A percentile compares a stretch with the other conserved stretches of the same genome.
phyloP scores from a whole-genome alignment of 2,329 filamentous ascomycete species.

The Onygena corvina region DNA sequence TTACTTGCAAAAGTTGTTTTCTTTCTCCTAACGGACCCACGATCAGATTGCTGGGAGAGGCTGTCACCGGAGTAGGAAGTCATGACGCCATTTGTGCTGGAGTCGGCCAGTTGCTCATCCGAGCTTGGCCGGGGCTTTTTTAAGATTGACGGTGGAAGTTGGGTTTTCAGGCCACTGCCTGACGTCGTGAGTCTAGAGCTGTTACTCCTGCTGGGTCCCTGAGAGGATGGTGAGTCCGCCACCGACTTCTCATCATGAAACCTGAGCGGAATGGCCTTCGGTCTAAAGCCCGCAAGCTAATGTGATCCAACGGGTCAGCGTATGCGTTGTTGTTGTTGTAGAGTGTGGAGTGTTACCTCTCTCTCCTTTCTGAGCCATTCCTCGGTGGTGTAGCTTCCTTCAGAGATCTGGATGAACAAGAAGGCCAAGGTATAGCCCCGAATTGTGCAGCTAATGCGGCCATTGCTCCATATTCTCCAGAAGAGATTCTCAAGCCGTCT shows the following conservation, averaged over 20 bases:
- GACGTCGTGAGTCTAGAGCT: constrained; percentile 6
- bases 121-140: constrained; percentile 28
- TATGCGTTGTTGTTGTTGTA: not conserved
- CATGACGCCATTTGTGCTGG: not conserved
- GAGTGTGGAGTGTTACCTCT: constrained; percentile 10
- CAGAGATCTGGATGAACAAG: constrained; percentile 36
- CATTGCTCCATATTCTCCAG: constrained; percentile 41
- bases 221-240: not conserved
- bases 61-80: not conserved
- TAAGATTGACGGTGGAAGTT: constrained; percentile 28
- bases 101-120: constrained; percentile 24
- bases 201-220: constrained; percentile 6
- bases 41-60: not conserved
- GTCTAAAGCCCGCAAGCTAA: not conserved
- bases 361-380: constrained; percentile 9
- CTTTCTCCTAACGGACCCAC: not conserved
- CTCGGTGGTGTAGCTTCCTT: constrained; percentile 19
- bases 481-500: constrained; percentile 41
- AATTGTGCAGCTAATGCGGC: constrained; percentile 27
- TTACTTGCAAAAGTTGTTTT: constrained; percentile 12
- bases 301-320: not conserved
- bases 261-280: not conserved
- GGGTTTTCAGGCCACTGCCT: constrained; percentile 10
- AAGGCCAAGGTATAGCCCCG: constrained; percentile 30
- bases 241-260: not conserved